Evolutionary conservation across 1,284 basidiomycete genomes (phyloP).

Genomic region (Ustilago nuda): DNA sequence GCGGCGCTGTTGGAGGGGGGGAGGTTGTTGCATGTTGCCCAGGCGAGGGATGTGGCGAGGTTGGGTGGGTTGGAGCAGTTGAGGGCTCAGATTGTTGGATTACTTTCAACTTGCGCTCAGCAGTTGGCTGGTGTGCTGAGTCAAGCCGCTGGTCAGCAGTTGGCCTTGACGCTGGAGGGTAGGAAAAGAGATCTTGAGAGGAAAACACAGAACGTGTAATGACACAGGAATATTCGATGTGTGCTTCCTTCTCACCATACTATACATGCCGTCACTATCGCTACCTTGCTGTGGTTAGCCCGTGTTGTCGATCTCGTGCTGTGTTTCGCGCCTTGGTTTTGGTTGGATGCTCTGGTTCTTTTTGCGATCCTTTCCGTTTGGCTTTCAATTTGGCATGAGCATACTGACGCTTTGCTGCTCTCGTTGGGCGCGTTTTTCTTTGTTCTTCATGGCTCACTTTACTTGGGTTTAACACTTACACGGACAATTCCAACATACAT

Average conservation of each 20-base stretch:
- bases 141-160: conserved; percentile 56
- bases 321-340: background rate
- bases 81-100: conserved; percentile 63
- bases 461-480: background rate
- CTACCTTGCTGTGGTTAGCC: background rate
- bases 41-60: conserved; percentile 55
- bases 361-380: background rate
- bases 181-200: conserved; percentile 61
- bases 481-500: too few relatives aligned
- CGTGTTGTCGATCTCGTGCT: background rate
- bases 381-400: background rate
- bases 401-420: conserved; percentile 4
- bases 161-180: conserved; percentile 62
- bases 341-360: background rate
- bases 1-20: conserved; percentile 56
- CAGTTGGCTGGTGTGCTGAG: conserved; percentile 60
- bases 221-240: background rate
- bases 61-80: conserved; percentile 56
- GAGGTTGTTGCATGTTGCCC: conserved; percentile 54
- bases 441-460: background rate
- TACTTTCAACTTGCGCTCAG: conserved; percentile 58
- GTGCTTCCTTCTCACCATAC: background rate
- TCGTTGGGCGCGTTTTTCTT: background rate
- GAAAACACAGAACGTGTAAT: conserved; percentile 3
- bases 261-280: conserved; percentile 8